A percentile compares a stretch with the other conserved stretches of the same genome.
These are phyloP conservation scores for Boechera divaricarpa DNA, from an alignment of 345 rosid genomes.

Conservation along the genomic window DNA sequence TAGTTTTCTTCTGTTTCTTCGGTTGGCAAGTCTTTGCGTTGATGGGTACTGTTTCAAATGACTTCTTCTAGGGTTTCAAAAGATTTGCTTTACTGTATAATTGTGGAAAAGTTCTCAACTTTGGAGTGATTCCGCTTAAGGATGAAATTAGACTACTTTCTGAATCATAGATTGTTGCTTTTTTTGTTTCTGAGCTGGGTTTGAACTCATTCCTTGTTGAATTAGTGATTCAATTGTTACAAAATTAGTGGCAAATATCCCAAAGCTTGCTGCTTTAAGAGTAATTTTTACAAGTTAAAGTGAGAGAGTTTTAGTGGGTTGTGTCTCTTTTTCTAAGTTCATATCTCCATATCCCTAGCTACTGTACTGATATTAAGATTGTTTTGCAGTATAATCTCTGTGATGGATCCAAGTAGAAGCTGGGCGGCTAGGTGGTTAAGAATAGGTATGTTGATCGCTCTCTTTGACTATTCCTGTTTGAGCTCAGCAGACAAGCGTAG, in stretches of 20 bases:
- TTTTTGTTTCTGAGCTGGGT: not conserved
- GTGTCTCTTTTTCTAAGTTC: not conserved
- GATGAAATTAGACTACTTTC: not conserved
- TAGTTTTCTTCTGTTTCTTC: not conserved
- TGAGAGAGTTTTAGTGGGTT: not conserved
- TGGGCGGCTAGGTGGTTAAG: conserved; percentile 99
- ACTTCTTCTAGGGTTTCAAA: conserved; percentile 18
- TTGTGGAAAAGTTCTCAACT: not conserved
- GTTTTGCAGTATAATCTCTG: conserved; percentile 75
- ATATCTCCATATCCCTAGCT: not conserved
- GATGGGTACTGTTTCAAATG: not conserved
- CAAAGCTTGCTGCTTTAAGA: conserved; percentile 14
- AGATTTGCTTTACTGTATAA: not conserved
- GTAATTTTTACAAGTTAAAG: not conserved
- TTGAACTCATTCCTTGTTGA: conserved; percentile 4
- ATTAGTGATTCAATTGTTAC: not conserved
- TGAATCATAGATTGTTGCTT: not conserved
- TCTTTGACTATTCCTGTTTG: not conserved
- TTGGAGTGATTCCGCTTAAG: not conserved
- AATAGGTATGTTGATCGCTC: conserved; percentile 60
- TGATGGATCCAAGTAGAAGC: conserved; percentile 92
- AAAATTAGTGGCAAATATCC: not conserved
- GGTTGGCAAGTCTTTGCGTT: not conserved
- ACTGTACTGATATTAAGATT: conserved; percentile 14
- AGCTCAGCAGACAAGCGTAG: not conserved